Base-by-base conservation (phyloP, 2,329 filamentous ascomycete species). In the Colletotrichum tropicicola region DNA sequence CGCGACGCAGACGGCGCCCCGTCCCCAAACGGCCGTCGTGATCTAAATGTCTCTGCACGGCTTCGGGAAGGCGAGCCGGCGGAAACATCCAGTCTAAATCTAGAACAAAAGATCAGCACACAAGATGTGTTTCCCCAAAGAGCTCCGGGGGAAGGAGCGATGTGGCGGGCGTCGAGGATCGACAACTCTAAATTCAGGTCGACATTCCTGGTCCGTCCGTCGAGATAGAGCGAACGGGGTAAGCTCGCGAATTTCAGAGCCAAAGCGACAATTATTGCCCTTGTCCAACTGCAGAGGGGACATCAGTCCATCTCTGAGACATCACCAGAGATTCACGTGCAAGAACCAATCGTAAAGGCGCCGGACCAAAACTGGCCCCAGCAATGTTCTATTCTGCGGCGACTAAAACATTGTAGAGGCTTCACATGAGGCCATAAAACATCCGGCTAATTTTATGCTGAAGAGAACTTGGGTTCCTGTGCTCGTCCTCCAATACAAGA, bases 361-460 rank as follows among this genome's bases (percentile, higher is more conserved):
- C 71, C 68, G 72, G 73, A 70, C 78, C 78, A 80, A 80, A 79
- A 80, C 73, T 79, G 75, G 73, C 68, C 74, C 68, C 53, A 70
- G 75, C 72, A 75, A 73, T 74, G 71, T 65, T 74, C 73, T 70
- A 61, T 67, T 72, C 73, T 70, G 60, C 72, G 70, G 51, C 65
- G 10, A 19, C 19, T 19, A 45, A 32, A 70, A 68, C 70, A 72
- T 56, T 68, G 68, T 58, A 59, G 15, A 47, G 56, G 43, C 44
- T 73, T 74, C 65, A 73, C 72, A 69, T 70, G 72, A 77, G 69
- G 71, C 75, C 75, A 79, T 79, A 78, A 80, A 79, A 52, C 25
- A 48, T 53, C 21, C 47, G 19, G 37, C 55, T 13, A 19, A 7
- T 49, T 49, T 30, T 30, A 5, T 15, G 10, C 13, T 43, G 17